phyloP scores from a whole-genome alignment of 768 basidiomycete species.

The Paxillus rubicundulus region DNA sequence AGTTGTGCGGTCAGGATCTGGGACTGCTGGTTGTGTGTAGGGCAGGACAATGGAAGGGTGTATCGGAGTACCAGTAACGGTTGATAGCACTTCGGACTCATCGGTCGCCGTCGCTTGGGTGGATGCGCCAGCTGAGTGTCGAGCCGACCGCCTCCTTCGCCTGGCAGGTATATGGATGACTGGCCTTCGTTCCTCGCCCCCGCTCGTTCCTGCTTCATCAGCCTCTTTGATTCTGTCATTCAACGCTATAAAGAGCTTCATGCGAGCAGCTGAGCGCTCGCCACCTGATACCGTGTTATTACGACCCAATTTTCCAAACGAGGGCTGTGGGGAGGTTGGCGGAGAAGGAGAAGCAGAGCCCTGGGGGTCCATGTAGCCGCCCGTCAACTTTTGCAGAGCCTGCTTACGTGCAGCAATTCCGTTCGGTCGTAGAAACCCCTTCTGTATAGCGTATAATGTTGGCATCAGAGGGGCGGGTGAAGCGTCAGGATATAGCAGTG shows the following conservation, averaged over 20 bases:
- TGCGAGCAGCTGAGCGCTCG: slow-evolving; percentile 71
- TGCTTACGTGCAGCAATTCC: slow-evolving; percentile 79
- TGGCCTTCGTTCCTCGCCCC: slow-evolving; percentile 50
- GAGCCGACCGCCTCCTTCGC: slow-evolving; percentile 54
- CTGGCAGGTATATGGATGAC: slow-evolving; percentile 45
- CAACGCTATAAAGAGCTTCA: slow-evolving; percentile 62
- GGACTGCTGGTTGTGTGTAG: slow-evolving; percentile 30
- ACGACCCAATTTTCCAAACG: slow-evolving; percentile 47
- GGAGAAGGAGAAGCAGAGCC: slow-evolving; percentile 54
- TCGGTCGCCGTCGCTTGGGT: slow-evolving; percentile 41
- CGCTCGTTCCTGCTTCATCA: slow-evolving; percentile 61
- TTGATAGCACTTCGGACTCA: slow-evolving; percentile 41
- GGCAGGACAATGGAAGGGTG: slow-evolving; percentile 54
- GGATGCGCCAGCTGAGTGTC: slow-evolving; percentile 38
- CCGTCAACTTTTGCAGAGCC: slow-evolving; percentile 83
- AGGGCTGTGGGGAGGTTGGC: slow-evolving; percentile 46
- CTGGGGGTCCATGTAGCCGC: slow-evolving; percentile 58
- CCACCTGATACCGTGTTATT: slow-evolving; percentile 85
- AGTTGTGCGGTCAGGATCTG: slow-evolving; percentile 27
- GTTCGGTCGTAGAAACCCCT: slow-evolving; percentile 83
- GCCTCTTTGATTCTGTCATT: slow-evolving; percentile 58
- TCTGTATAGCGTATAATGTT: slow-evolving; percentile 74
- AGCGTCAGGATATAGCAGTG: slow-evolving; percentile 61
- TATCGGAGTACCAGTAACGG: slow-evolving; percentile 59
- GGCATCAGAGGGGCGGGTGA: slow-evolving; percentile 70